A percentile compares a stretch with the other conserved stretches of the same genome.
phyloP scores from a whole-genome alignment of 345 rosid species.

The Rhizophora apiculata region DNA sequence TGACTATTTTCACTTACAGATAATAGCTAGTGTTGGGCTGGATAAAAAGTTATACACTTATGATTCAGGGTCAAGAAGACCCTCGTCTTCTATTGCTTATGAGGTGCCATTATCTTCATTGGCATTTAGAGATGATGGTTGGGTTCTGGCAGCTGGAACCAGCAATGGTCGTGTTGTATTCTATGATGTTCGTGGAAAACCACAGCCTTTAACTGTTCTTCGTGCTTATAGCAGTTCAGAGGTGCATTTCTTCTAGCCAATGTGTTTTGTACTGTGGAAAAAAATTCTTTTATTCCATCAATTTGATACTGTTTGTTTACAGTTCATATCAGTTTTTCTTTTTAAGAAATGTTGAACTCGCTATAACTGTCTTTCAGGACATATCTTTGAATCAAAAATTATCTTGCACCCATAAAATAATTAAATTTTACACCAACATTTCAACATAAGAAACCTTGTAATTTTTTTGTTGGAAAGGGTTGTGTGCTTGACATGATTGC shows the following conservation, averaged over 20 bases:
- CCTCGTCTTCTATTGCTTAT: conserved; percentile 65
- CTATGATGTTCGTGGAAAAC: conserved; percentile 90
- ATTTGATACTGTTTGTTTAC: background rate
- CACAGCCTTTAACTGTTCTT: conserved; percentile 83
- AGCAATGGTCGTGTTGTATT: conserved; percentile 87
- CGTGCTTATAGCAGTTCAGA: conserved; percentile 87
- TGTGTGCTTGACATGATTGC: no score
- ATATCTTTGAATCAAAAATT: no score
- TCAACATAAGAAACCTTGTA: no score
- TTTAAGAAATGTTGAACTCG: no score
- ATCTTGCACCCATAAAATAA: no score
- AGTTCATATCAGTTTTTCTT: no score
- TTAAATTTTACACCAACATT: no score
- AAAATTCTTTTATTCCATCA: background rate
- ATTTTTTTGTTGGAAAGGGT: no score
- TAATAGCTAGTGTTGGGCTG: conserved; percentile 88
- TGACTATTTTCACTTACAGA: conserved; percentile 44
- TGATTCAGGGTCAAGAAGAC: conserved; percentile 80
- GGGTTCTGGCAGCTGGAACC: conserved; percentile 90
- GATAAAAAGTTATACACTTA: conserved; percentile 91
- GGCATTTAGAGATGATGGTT: conserved; percentile 92
- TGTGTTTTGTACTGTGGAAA: background rate
- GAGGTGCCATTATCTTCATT: conserved; percentile 98
- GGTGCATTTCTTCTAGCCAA: conserved; percentile 41
- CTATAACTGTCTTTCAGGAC: no score